A percentile compares a stretch with the other conserved stretches of the same genome.
phyloP scores from a whole-genome alignment of 306 rosid species.

The Lagenaria siceraria region DNA sequence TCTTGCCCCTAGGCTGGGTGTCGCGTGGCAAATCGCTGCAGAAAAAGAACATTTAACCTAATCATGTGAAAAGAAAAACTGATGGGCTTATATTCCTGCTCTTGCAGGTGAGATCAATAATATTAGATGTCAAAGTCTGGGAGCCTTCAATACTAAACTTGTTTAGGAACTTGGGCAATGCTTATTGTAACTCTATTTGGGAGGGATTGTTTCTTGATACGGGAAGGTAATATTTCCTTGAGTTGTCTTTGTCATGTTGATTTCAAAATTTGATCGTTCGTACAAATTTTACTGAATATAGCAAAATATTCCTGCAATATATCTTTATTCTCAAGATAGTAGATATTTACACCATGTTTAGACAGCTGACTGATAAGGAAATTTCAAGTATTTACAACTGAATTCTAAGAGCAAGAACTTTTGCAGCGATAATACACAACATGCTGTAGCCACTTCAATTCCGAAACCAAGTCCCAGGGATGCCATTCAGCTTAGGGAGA shows the following conservation, averaged over 20 bases:
- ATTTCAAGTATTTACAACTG: neutral
- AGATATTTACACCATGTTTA: neutral
- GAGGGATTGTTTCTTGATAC: slow-evolving; percentile 53
- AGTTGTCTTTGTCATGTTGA: neutral
- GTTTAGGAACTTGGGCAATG: slow-evolving; percentile 77
- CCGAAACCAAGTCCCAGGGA: slow-evolving; percentile 53
- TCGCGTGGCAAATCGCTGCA: too few species aligned
- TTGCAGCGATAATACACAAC: slow-evolving; percentile 40
- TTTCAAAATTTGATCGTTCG: neutral
- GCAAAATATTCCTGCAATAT: neutral
- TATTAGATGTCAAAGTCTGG: slow-evolving; percentile 87
- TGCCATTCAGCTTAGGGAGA: slow-evolving; percentile 58
- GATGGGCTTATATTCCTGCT: slow-evolving; percentile 11
- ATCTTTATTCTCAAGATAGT: neutral
- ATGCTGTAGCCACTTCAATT: slow-evolving; percentile 18
- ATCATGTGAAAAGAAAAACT: neutral
- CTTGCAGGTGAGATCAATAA: slow-evolving; percentile 90
- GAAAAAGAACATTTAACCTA: neutral
- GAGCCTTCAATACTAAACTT: slow-evolving; percentile 73
- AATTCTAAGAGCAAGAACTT: slow-evolving; percentile 2
- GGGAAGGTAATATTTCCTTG: slow-evolving; percentile 36
- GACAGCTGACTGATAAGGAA: neutral
- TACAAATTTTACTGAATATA: neutral
- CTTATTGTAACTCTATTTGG: slow-evolving; percentile 82
- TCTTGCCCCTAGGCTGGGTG: too few species aligned